Evolutionary conservation across 2,329 filamentous ascomycete genomes (phyloP).

Genomic region (Myotisia sp.): DNA sequence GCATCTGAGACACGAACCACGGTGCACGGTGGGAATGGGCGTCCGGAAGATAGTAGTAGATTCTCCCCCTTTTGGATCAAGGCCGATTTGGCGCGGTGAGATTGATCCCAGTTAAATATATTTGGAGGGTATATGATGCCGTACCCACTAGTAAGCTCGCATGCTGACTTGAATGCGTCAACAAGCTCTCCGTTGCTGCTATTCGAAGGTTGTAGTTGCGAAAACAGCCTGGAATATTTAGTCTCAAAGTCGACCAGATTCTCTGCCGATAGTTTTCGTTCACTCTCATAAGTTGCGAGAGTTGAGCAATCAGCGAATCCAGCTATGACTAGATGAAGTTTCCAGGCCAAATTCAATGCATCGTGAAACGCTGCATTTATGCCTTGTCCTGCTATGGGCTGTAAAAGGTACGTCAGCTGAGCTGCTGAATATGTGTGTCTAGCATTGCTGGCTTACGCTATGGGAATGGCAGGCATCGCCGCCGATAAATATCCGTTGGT

Average conservation of each 20-base stretch:
- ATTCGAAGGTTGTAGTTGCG: slow-evolving; percentile 48
- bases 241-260: slow-evolving; percentile 75
- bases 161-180: slow-evolving; percentile 77
- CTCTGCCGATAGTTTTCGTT: slow-evolving; percentile 74
- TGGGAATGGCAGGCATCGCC: slow-evolving; percentile 53
- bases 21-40: slow-evolving; percentile 60
- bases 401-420: slow-evolving; percentile 7
- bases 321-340: slow-evolving; percentile 77
- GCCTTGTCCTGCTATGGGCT: slow-evolving; percentile 50
- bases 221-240: slow-evolving; percentile 81
- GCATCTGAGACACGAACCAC: slow-evolving; percentile 80
- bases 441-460: slow-evolving; percentile 25
- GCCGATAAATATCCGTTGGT: slow-evolving; percentile 52
- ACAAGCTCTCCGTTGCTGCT: slow-evolving; percentile 59
- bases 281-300: slow-evolving; percentile 71
- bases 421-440: too few relatives aligned
- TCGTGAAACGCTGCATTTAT: slow-evolving; percentile 48
- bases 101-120: slow-evolving; percentile 64
- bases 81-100: slow-evolving; percentile 55
- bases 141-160: slow-evolving; percentile 86
- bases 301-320: slow-evolving; percentile 64
- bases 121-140: slow-evolving; percentile 77
- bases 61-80: slow-evolving; percentile 49
- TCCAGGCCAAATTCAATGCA: slow-evolving; percentile 86
- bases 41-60: slow-evolving; percentile 48